These are phyloP conservation scores for Peniophora sp. DNA, from an alignment of 1,284 basidiomycete genomes.

Conservation along the genomic window DNA sequence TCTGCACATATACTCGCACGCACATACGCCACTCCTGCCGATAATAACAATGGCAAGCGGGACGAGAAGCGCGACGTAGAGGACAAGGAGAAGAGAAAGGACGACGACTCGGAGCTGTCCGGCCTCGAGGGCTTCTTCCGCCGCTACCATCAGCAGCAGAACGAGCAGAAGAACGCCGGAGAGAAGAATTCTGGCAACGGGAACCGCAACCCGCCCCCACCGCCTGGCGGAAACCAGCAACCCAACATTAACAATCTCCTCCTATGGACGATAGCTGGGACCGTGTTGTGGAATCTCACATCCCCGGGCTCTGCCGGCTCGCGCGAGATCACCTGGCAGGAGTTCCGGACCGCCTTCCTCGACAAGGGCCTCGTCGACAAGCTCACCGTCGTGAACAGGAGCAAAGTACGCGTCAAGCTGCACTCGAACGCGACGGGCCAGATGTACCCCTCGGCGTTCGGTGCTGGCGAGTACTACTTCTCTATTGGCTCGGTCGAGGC, in stretches of 20 bases:
- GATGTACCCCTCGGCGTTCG: conserved; percentile 53
- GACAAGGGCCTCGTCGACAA: conserved; percentile 96
- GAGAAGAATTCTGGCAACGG: conserved; percentile 13
- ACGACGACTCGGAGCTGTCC: conserved; percentile 32
- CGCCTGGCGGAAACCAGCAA: conserved; percentile 38
- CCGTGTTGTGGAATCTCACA: conserved; percentile 65
- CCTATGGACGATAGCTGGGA: conserved; percentile 48
- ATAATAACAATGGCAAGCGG: conserved; percentile 20
- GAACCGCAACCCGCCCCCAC: conserved; percentile 18
- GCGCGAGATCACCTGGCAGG: conserved; percentile 97
- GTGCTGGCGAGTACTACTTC: conserved; percentile 79
- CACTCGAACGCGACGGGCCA: conserved; percentile 79
- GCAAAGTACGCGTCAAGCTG: conserved; percentile 81
- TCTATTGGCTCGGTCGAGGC: conserved; percentile 97
- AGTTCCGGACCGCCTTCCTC: conserved; percentile 92
- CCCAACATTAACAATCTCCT: conserved; percentile 55
- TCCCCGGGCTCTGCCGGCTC: conserved; percentile 51
- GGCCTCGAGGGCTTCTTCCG: conserved; percentile 75
- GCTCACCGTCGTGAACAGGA: conserved; percentile 88
- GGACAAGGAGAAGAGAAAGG: conserved; percentile 16
- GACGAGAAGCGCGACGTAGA: conserved; percentile 22
- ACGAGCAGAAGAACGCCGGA: conserved; percentile 20
- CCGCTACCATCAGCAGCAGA: conserved; percentile 54
- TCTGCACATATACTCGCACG: conserved; percentile 21
- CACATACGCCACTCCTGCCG: conserved; percentile 34